Evolutionary conservation across 306 rosid genomes (phyloP), one percentile per base, ranked within the genome.

Genomic region (Oemleria cerasiformis): DNA sequence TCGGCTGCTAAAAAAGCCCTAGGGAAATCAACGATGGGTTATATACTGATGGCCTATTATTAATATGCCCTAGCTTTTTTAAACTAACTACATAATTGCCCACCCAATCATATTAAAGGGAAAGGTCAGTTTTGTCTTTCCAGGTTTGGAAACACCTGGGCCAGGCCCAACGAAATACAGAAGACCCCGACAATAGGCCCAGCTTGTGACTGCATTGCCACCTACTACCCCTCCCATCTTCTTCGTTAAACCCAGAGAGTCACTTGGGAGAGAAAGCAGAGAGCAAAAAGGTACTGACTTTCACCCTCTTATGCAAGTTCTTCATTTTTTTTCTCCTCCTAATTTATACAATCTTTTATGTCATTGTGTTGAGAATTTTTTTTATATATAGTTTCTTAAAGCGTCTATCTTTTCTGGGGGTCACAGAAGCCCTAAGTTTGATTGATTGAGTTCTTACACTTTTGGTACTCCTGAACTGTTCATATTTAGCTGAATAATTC

Each of bases 1-100:
- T 61, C 73, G 11, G 76, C 73, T 30, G 65, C 69, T 53, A 34
- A 56, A 25, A 17, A 57, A 39, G 39, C 63, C 76, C 70, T 73
- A 62, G 42, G n/a, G 36, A 17, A 25, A 1, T 25, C 36, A 23
- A 5, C 70, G 40, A 15, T 9, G 1, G 20, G 12, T 19, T 12
- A 68, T 68, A 12, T 68, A 51, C 34, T n/a, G 11, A 14, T 5
- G 4, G 10, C 23, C 16, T 7, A 12, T 12, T 48, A 17, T 6
- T 9, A 13, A 68, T 38, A 50, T 68, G 20, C 62, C 73, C 73
- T 53, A 11, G 0, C 4, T 10, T 53, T 40, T 68, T 20, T 2
- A 0, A 0, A 7, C 4, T 1, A 68, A 68, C 63, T 39, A 68
- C 38, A 15, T 0, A 20, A 68, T 6, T 53, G 50, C 48, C 73